Evolutionary conservation across 352 stramenopile genomes (phyloP).

Genomic region (Phytophthora agathidicida): DNA sequence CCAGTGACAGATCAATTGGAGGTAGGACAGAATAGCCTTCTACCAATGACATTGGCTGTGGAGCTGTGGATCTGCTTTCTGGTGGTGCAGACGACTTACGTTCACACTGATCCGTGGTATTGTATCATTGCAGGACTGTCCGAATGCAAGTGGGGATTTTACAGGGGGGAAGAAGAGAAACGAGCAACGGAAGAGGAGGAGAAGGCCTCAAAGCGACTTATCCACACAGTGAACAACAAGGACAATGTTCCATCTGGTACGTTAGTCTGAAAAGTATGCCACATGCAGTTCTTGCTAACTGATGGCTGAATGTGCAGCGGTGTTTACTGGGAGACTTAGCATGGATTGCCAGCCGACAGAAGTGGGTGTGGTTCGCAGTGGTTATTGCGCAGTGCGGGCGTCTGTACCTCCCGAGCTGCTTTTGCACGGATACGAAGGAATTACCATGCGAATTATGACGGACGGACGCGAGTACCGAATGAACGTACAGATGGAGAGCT

Average conservation of each 20-base stretch:
- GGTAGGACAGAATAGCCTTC: conserved; percentile 31
- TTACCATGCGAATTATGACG: conserved; percentile 88
- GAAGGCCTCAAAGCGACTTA: conserved; percentile 28
- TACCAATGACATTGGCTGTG: not conserved
- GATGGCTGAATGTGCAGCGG: conserved; percentile 37
- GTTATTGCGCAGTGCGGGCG: conserved; percentile 83
- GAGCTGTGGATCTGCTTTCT: not conserved
- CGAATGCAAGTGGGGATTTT: conserved; percentile 75
- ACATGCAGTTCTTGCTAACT: not conserved
- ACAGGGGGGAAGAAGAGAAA: conserved; percentile 28
- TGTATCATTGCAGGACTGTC: conserved; percentile 48
- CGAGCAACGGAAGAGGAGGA: conserved; percentile 19
- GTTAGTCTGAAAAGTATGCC: not conserved
- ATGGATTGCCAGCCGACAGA: conserved; percentile 82
- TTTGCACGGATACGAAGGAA: conserved; percentile 83
- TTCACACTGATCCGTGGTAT: not conserved
- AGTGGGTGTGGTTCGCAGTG: conserved; percentile 77
- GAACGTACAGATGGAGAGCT: conserved; percentile 87
- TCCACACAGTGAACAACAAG: conserved; percentile 55
- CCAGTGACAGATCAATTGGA: conserved; percentile 82
- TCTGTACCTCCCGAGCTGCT: conserved; percentile 57
- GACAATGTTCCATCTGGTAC: conserved; percentile 60
- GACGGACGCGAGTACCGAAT: conserved; percentile 86
- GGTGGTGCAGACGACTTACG: not conserved
- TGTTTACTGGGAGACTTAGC: conserved; percentile 75